phyloP scores from a whole-genome alignment of 257 asterid genomes.

The Solanum habrochaites region DNA sequence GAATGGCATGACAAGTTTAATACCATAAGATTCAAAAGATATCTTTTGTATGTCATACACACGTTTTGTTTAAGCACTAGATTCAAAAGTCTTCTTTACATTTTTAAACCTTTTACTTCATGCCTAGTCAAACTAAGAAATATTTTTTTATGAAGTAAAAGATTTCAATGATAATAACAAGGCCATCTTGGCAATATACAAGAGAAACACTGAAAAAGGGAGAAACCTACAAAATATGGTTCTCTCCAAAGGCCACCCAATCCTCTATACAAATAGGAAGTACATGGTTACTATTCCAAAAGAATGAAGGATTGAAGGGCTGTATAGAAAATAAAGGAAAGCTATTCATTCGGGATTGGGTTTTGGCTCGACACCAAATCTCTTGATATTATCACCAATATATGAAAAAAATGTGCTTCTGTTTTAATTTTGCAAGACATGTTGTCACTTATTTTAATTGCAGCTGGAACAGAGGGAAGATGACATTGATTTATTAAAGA shows the following conservation, averaged over 20 bases:
- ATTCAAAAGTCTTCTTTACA: not conserved
- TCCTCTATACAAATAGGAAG: not conserved
- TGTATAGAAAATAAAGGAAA: not conserved
- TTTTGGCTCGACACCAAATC: not conserved
- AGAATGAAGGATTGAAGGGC: not conserved
- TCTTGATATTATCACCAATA: not conserved
- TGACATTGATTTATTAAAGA: not conserved
- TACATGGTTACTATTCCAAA: not conserved
- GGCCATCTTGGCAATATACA: not conserved
- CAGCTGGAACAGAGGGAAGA: not conserved
- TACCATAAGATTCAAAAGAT: not conserved
- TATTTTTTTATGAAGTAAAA: not conserved
- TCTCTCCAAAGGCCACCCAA: not conserved
- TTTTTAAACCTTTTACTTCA: not conserved
- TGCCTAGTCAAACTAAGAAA: not conserved
- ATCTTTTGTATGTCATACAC: not conserved
- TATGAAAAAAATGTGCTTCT: not conserved
- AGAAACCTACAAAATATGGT: not conserved
- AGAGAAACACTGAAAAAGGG: not conserved
- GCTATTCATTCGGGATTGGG: not conserved
- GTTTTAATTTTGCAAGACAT: not conserved
- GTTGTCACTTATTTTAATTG: not conserved
- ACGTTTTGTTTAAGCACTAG: not conserved
- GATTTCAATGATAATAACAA: not conserved
- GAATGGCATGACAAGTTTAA: not conserved